These are phyloP conservation scores for Apiospora arundinis DNA, from an alignment of 2,329 filamentous ascomycete genomes.

Conservation along the genomic window DNA sequence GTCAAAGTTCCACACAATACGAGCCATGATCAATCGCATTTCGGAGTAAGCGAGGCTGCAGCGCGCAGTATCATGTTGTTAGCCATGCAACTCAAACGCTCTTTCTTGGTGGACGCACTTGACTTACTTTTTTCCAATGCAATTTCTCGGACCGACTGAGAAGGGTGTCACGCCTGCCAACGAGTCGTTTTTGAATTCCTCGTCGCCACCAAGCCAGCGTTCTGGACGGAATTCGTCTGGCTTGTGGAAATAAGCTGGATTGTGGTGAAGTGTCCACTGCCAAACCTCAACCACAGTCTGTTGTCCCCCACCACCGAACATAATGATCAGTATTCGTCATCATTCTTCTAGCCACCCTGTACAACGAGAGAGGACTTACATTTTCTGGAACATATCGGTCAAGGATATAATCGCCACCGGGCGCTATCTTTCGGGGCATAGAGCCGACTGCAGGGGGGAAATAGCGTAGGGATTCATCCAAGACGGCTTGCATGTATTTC, in stretches of 20 bases:
- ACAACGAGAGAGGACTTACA: background rate
- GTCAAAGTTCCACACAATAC: constrained; percentile 46
- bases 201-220: constrained; percentile 41
- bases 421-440: constrained; percentile 33
- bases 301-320: too few relatives aligned
- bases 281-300: constrained; percentile 43
- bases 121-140: constrained; percentile 43
- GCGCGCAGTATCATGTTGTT: background rate
- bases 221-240: constrained; percentile 47
- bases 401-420: constrained; percentile 34
- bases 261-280: constrained; percentile 45
- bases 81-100: too few relatives aligned
- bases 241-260: constrained; percentile 44
- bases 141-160: constrained; percentile 45
- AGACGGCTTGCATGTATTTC: constrained; percentile 48
- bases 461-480: constrained; percentile 50
- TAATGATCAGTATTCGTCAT: background rate
- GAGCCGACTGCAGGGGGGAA: constrained; percentile 44
- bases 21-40: constrained; percentile 45
- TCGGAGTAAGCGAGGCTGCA: constrained; percentile 43
- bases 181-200: constrained; percentile 42
- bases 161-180: constrained; percentile 47
- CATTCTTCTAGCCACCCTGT: too few relatives aligned
- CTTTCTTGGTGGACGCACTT: too few relatives aligned
- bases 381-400: constrained; percentile 35